These are phyloP conservation scores for Colletotrichum sp. DNA, from an alignment of 2,329 filamentous ascomycete species.

Conservation along the genomic window DNA sequence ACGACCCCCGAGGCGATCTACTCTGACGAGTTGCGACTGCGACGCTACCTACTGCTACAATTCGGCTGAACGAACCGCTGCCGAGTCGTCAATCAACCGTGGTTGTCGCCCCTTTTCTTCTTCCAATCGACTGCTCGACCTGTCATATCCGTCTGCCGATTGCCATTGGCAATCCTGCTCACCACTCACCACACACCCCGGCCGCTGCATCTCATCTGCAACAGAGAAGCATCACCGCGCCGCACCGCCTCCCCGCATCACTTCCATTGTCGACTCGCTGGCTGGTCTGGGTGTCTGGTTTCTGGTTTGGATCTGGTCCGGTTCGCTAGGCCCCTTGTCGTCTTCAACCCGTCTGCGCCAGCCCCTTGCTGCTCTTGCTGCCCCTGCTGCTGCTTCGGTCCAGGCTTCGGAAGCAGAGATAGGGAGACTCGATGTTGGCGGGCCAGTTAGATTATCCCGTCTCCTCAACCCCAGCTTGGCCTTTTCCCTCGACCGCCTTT, in stretches of 20 bases:
- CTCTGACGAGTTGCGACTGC: neutral
- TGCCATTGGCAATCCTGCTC: neutral
- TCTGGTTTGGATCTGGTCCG: neutral
- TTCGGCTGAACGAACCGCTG: neutral
- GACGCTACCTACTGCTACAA: neutral
- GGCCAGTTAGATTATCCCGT: neutral
- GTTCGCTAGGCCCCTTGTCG: neutral
- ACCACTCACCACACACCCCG: neutral
- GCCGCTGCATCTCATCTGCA: neutral
- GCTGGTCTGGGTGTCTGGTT: neutral
- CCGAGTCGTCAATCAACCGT: neutral
- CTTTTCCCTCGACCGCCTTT: neutral
- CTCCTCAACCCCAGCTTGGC: neutral
- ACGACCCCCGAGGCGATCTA: neutral
- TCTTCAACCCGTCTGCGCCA: neutral
- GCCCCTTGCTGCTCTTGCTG: neutral
- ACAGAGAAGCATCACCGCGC: neutral
- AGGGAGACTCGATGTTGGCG: neutral
- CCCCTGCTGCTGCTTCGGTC: neutral
- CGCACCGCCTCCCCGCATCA: neutral
- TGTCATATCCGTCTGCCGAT: neutral
- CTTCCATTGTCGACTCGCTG: neutral
- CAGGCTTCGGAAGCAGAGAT: neutral
- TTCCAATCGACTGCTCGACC: neutral
- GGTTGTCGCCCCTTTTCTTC: neutral